Evolutionary conservation across 345 rosid species (phyloP), one percentile per base, ranked within the genome.

Genomic region (Crucihimalaya himalaica): DNA sequence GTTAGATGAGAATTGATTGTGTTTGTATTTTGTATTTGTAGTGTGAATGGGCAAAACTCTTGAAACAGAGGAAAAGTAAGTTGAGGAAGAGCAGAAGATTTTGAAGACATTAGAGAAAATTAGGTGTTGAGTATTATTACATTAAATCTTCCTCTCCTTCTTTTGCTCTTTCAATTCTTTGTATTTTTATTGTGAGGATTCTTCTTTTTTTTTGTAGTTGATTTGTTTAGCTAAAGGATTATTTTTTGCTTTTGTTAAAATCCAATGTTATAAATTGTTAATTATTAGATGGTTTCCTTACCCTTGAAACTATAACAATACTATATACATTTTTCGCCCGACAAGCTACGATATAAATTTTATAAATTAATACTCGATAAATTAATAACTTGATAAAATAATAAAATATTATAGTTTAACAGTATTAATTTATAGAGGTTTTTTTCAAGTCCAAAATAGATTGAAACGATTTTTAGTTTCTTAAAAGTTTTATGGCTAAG

Each of bases 81-180:
- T 45, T 43, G 73, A 23, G 66, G 59, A 72, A 75, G 71, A 69
- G 43, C 79, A 76, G 66, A 63, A 69, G 75, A 54, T 76, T 76
- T 76, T 76, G 79, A 76, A 76, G 75, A 62, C 56, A 50, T 35
- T 76, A 69, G 74, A 61, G 31, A 69, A 5, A 45, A 13, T 69
- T 76, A 76, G 79, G 75, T 29, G 47, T 40, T 50, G 73, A 74
- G 68, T 46, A 53, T 68, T 62, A 69, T 74, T 63, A 69, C 65
- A 55, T 63, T 69, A 69, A 43, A 62, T 63, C 75, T 76, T 76
- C 75, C 59, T 54, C 79, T 69, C 5, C 67, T 50, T 73, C 13
- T 74, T 63, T 67, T 67, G 16, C 63, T 69, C 71, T 70, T 76
- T 70, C 39, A 75, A 76, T 69, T 76, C 75, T 76, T 76, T 76